Evolutionary conservation across 345 rosid species (phyloP).

Genomic region (Jatropha curcas): DNA sequence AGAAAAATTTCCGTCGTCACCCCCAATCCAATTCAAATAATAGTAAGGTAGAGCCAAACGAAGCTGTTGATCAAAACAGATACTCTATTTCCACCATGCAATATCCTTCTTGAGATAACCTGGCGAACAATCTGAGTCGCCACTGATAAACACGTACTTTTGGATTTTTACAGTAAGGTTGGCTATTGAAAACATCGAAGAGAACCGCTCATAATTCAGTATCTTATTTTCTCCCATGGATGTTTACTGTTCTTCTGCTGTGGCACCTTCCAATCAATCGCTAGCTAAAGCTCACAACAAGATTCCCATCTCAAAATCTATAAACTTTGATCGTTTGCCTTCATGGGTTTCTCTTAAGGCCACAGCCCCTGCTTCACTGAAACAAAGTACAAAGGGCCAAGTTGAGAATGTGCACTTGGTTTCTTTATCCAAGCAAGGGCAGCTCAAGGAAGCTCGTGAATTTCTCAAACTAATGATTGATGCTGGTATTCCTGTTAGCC

Average conservation of each 20-base stretch:
- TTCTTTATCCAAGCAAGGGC: slow-evolving; percentile 55
- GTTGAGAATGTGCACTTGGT: slow-evolving; percentile 60
- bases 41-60: too few species aligned
- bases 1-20: too few species aligned
- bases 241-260: slow-evolving; percentile 20
- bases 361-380: slow-evolving; percentile 28
- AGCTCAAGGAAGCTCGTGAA: slow-evolving; percentile 61
- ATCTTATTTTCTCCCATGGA: too few species aligned
- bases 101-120: too few species aligned
- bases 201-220: too few species aligned
- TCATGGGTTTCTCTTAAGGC: slow-evolving; percentile 60
- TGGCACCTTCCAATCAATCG: slow-evolving; percentile 24
- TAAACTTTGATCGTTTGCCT: slow-evolving; percentile 49
- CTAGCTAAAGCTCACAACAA: slow-evolving; percentile 12
- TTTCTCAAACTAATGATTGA: slow-evolving; percentile 55
- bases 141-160: too few species aligned
- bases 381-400: slow-evolving; percentile 35
- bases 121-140: too few species aligned
- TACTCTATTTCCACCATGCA: too few species aligned
- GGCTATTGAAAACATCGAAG: too few species aligned
- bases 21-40: too few species aligned
- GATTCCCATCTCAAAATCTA: slow-evolving; percentile 25
- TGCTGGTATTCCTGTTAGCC: slow-evolving; percentile 46
- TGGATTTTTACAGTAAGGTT: too few species aligned
- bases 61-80: too few species aligned